Evolutionary conservation across 495 filamentous ascomycete genomes (phyloP), one percentile per base, ranked within the genome.

Genomic region (Xylaria curta): DNA sequence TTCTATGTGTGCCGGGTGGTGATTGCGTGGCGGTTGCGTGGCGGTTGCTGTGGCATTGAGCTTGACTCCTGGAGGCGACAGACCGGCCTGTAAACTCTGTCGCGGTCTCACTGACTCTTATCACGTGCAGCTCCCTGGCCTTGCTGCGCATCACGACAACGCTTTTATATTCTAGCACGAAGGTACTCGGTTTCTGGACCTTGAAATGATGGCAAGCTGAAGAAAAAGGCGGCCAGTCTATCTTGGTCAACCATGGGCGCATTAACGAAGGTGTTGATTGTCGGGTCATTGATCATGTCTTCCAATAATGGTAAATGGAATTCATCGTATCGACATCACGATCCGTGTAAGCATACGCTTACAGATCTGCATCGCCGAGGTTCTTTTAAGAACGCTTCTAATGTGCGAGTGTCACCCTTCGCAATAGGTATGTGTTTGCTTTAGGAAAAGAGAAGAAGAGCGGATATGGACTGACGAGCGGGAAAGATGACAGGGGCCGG

Each of bases 121-220:
- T n/a, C n/a, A n/a, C n/a, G n/a, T n/a, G n/a, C n/a, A n/a, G n/a
- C n/a, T n/a, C n/a, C n/a, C n/a, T 31, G 28, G n/a, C n/a, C 9
- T 53, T 53, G 49, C 49, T 53, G n/a, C 49, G 26, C 49, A 26
- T 7, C 49, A n/a, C 26, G 21, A 53, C 49, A 53, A 53, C 26
- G 49, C 21, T 9, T 26, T 53, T 21, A 53, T 53, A 53, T 24
- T 26, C 26, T 53, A n/a, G 49, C 49, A n/a, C 12, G 49, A 53
- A 24, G 9, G 49, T 53, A 53, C 7, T 53, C 49, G 49, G 49
- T 53, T 26, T 53, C n/a, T 53, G 49, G 49, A 3, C 49, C 49
- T n/a, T 53, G 49, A 53, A 53, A 53, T 53, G 21, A 53, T 53
- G 49, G 49, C 49, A 53, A 53, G 24, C n/a, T 53, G 49, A n/a